phyloP scores from a whole-genome alignment of 176 grass and related monocot genomes.

The Olyra latifolia region DNA sequence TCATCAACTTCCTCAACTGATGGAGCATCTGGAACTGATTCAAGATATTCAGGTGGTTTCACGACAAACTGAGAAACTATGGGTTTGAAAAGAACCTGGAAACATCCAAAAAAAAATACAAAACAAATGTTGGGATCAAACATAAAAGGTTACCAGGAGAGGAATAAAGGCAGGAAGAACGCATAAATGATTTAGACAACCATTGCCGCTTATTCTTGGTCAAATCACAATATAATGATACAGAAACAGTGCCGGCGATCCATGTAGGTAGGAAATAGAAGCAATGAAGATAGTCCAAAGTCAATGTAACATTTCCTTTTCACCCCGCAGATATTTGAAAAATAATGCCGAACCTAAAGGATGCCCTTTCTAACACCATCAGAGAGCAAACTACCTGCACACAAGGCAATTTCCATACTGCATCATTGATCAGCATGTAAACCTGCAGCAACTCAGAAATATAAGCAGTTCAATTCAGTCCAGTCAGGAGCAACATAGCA shows the following conservation, averaged over 20 bases:
- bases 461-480: too few relatives aligned
- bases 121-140: not conserved
- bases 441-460: too few relatives aligned
- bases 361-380: not conserved
- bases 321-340: not conserved
- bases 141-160: not conserved
- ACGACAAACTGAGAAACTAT: slow-evolving; percentile 65
- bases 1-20: slow-evolving; percentile 82
- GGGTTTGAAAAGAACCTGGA: slow-evolving; percentile 71
- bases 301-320: not conserved
- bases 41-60: slow-evolving; percentile 52
- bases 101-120: slow-evolving; percentile 16
- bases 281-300: not conserved
- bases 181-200: not conserved
- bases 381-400: too few relatives aligned
- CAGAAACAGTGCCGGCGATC: not conserved
- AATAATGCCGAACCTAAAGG: not conserved
- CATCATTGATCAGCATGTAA: not conserved
- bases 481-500: too few relatives aligned
- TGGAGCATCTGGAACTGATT: slow-evolving; percentile 37
- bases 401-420: too few relatives aligned
- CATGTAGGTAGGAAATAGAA: not conserved
- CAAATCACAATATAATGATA: not conserved
- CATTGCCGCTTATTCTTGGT: not conserved
- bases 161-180: not conserved